These are phyloP conservation scores for Dictyophora rubrovolvata DNA, from an alignment of 768 basidiomycete species.

Conservation along the genomic window DNA sequence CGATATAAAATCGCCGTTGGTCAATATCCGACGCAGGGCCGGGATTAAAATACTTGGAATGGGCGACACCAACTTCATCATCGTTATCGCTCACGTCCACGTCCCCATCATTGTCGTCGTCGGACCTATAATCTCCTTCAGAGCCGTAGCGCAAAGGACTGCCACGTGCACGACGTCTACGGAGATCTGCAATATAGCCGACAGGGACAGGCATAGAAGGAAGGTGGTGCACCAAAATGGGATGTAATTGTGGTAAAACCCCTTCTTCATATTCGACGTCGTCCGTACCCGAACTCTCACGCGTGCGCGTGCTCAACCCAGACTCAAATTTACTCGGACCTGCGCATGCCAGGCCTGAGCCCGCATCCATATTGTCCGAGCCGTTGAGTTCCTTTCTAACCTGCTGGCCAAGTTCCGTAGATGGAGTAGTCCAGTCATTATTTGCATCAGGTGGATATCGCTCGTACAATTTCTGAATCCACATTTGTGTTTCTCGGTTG, in stretches of 20 bases:
- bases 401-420: background rate
- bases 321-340: too few relatives aligned
- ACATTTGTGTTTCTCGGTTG: background rate
- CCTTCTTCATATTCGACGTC: background rate
- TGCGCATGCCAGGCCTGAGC: too few relatives aligned
- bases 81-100: background rate
- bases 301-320: too few relatives aligned
- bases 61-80: background rate
- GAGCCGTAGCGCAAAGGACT: too few relatives aligned
- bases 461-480: background rate
- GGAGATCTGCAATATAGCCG: background rate
- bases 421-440: background rate
- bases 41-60: slow-evolving; percentile 14
- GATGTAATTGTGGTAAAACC: background rate
- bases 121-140: too few relatives aligned
- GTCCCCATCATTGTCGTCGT: background rate
- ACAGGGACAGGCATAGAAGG: background rate
- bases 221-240: background rate
- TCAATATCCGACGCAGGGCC: slow-evolving; percentile 65
- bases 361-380: too few relatives aligned
- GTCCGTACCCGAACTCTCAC: too few relatives aligned
- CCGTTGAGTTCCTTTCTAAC: background rate
- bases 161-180: background rate
- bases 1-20: slow-evolving; percentile 63
- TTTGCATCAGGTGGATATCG: background rate